Evolutionary conservation across 2,329 filamentous ascomycete species (phyloP), one percentile per base, ranked within the genome.

Genomic region (Botrytis squamosa): DNA sequence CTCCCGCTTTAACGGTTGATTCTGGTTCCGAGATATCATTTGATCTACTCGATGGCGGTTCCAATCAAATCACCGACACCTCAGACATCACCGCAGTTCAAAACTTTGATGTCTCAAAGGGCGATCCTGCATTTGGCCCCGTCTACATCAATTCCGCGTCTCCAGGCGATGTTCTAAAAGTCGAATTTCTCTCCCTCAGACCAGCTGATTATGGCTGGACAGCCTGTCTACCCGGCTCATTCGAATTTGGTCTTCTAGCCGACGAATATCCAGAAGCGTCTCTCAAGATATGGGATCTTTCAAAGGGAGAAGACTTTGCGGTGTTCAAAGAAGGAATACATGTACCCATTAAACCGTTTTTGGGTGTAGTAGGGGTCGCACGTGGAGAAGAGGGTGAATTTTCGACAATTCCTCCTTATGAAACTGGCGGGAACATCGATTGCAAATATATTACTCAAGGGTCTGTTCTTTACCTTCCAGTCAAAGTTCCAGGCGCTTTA

Each of bases 351-450:
- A 81, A 83, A 36, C 86, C 87, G 0, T 88, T 88, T 78, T 81
- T 88, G 16, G 87, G 87, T 33, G 83, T 87, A 44, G 85, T 88
- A 75, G 87, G 86, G 46, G 81, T 88, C 8, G 86, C 86, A 0
- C 86, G 84, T 0, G 83, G 82, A 16, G 81, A 79, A 18, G 80
- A 82, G 36, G 85, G 83, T 40, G 84, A 86, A 64, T 83, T 86
- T 70, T 82, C 82, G 40, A 87, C 84, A 5, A 85, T 88, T 29
- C 86, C 86, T 38, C 86, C 86, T 0, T 84, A 85, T 67, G 82
- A 84, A 40, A 85, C 84, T 5, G 86, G 87, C 66, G 86, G 86
- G n/a, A 88, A 88, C 77, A 83, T 88, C 66, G 87, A 88, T 78
- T 87, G 86, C 75, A 84, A 84, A 60, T 83, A 87, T 75, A 77